A percentile compares a stretch with the other conserved stretches of the same genome.
Evolutionary conservation across 1,139 yeast species (phyloP).

Genomic region (Wickerhamomyces sp.): DNA sequence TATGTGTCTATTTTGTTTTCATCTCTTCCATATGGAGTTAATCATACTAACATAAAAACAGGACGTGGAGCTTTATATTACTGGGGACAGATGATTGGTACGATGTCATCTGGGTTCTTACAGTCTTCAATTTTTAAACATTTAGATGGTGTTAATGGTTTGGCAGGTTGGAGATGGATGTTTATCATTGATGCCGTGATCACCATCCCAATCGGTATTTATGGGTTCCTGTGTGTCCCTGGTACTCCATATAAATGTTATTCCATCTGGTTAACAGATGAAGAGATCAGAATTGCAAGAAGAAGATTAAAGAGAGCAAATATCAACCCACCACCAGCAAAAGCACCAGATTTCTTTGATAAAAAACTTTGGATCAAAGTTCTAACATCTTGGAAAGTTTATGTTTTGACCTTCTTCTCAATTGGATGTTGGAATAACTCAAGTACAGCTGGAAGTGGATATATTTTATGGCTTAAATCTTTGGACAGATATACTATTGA

Average conservation of each 20-base stretch:
- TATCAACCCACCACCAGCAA: slow-evolving; percentile 12
- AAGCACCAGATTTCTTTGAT: slow-evolving; percentile 25
- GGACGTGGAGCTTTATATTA: slow-evolving; percentile 25
- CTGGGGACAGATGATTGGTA: slow-evolving; percentile 52
- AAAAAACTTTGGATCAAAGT: slow-evolving; percentile 38
- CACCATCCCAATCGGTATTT: slow-evolving; percentile 48
- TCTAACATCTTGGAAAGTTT: slow-evolving; percentile 45
- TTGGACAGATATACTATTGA: slow-evolving; percentile 26
- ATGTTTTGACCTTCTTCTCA: slow-evolving; percentile 41
- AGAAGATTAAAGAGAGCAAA: slow-evolving; percentile 14
- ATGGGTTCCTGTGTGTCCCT: slow-evolving; percentile 60
- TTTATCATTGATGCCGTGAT: slow-evolving; percentile 66
- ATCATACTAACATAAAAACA: too few relatives aligned
- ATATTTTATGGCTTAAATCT: slow-evolving; percentile 30
- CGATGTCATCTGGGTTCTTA: slow-evolving; percentile 52
- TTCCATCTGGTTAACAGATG: slow-evolving; percentile 24
- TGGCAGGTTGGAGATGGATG: slow-evolving; percentile 76
- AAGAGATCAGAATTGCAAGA: slow-evolving; percentile 32
- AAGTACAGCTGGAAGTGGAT: slow-evolving; percentile 32
- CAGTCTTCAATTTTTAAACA: slow-evolving; percentile 49
- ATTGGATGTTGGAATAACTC: slow-evolving; percentile 52
- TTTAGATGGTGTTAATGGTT: slow-evolving; percentile 48
- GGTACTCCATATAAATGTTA: slow-evolving; percentile 14
- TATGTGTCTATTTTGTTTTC: slow-evolving; percentile 41
- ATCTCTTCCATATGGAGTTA: too few relatives aligned